Base-by-base conservation (phyloP, 2,329 filamentous ascomycete species). In the Sclerotinia subarctica region DNA sequence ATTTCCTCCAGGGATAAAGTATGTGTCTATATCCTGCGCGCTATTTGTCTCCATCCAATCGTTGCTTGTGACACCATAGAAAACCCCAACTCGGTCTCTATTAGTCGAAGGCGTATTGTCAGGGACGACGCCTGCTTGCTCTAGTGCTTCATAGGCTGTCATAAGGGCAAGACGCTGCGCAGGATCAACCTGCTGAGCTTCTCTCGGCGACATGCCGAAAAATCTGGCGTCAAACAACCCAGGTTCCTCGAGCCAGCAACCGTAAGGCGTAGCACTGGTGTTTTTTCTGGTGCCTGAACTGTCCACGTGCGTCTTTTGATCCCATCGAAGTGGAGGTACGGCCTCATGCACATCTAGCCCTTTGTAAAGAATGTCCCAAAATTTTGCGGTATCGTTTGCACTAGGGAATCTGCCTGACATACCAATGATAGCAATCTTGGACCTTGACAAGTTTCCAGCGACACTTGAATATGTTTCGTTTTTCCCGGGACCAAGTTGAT, bases 151-250 rank as follows among this genome's bases (percentile, higher is more conserved):
- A 73, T 93, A 94, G 0, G 90, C 90, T 3, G 90, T 92, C 17
- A 88, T 86, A 46, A 94, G 80, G 2, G 90, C 89, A 72, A 94
- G 82, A 71, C 91, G 85, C 77, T 92, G 90, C 85, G 91, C 91
- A 0, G 91, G 91, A 76, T 94, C 91, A 1, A 90, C 92, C 76
- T 93, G 90, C 60, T 87, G 85, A 44, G 91, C 91, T 78, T 94
- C 90, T 72, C 89, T 86, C 8, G 90, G 90, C 35, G 90, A 93
- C 88, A 94, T 93, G 79, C 92, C 92, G 85, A 94, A 94, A 80
- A 94, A 93, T 0, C 88, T 84, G 29, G 90, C 88, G 73, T 94
- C 91, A 74, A 94, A 94, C 63, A 89, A 81, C 66, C 90, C 89
- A 0, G 90, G 90, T 70, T 92, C 85, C 70, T 92, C 87, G 47